Base-by-base conservation (phyloP, 352 stramenopile species). In the Phytophthora palmivora region DNA sequence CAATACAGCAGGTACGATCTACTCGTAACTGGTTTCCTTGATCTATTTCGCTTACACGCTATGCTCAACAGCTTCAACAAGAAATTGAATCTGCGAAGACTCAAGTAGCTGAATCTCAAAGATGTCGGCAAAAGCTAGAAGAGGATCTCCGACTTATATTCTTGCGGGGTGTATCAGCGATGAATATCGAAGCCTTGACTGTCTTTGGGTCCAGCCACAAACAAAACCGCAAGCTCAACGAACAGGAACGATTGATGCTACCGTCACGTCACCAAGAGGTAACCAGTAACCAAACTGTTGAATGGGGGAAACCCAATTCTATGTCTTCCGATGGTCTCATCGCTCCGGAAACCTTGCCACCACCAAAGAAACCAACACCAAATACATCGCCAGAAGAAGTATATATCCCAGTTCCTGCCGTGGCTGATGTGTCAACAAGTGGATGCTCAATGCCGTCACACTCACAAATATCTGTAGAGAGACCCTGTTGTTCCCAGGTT, bases 141-240 rank as follows among this genome's bases (percentile, higher is more conserved):
- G 78, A 86, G 26, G 74, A 91, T 48, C 55, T 91, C 12, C 75
- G 79, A 8, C 71, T 89, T 46, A 77, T 91, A 15, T 91, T 91
- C 48, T 54, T 91, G 22, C 79, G 82, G 16, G 82, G 82, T 1
- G 78, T 91, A 11, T 91, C 82, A n/a, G 73, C 79, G 4, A 89
- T 91, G 82, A 91, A 91, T 34, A 87, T 91, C 14, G 82, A 91
- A 45, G 82, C 82, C 8, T 65, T 91, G 18, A 80, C 64, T 22
- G 69, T 84, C 2, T 89, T 91, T 58, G 79, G 73, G n/a, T 63
- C 74, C 6, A 88, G 56, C n/a, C 79, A 86, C 49, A 73, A 74
- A 24, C 62, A 46, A 18, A 54, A 53, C 32, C 50, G 18, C 16
- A 60, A 63, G 32, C 16, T 58, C 9, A 16, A 41, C 5, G 44